Percentiles rank a stretch among this genome's conserved stretches.
Conservation (phyloP, 345 rosid species). For the Syzygium grande region DNA sequence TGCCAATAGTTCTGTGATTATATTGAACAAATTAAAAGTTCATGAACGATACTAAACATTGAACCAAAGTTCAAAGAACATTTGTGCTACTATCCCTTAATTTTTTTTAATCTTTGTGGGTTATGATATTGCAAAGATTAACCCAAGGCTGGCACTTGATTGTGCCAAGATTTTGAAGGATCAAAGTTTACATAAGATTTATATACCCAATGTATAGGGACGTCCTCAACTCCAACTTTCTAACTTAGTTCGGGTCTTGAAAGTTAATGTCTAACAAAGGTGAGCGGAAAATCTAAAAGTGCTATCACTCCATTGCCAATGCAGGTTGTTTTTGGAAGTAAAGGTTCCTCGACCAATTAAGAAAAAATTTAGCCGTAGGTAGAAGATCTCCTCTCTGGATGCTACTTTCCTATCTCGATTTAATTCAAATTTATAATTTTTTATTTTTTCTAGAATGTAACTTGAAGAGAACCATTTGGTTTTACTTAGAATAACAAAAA, state of each 20-base stretch:
- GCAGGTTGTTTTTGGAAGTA: too few relatives aligned
- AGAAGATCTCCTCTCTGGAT: not conserved
- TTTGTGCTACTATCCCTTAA: not conserved
- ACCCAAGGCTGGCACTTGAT: not conserved
- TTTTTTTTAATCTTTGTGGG: not conserved
- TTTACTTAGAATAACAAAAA: not conserved
- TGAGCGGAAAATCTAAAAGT: too few relatives aligned
- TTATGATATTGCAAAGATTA: not conserved
- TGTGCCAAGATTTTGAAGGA: not conserved
- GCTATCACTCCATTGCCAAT: too few relatives aligned
- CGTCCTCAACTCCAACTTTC: too few relatives aligned
- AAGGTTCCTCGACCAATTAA: too few relatives aligned
- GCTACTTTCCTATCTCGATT: not conserved
- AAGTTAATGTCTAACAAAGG: too few relatives aligned
- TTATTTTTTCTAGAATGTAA: not conserved
- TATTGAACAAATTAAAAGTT: not conserved
- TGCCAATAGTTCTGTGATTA: not conserved
- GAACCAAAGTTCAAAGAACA: not conserved
- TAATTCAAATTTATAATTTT: not conserved
- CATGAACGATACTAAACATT: not conserved
- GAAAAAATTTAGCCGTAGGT: too few relatives aligned
- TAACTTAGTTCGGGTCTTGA: too few relatives aligned
- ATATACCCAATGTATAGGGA: too few relatives aligned
- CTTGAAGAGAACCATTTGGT: not conserved
- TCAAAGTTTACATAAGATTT: too few relatives aligned